A percentile compares a stretch with the other conserved stretches of the same genome.
Evolutionary conservation across 2,329 filamentous ascomycete genomes (phyloP).

Genomic region (Phialophora chinensis): DNA sequence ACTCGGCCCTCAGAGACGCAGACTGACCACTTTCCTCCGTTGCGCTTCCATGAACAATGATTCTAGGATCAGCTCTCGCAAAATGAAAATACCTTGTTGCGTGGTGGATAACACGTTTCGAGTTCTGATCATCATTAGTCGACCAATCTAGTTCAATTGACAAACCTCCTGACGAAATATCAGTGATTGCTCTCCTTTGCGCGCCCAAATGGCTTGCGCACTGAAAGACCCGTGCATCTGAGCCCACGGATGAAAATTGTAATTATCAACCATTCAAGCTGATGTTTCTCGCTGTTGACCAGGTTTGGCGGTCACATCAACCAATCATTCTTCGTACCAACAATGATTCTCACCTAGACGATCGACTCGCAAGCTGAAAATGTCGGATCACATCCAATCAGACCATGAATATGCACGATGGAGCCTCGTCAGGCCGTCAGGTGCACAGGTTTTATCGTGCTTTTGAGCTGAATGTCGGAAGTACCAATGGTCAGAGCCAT

Average conservation of each 20-base stretch:
- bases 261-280: neutral
- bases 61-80: neutral
- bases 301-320: neutral
- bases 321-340: slow-evolving; percentile 20
- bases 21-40: neutral
- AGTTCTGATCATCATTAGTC: neutral
- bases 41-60: neutral
- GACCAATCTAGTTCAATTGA: neutral
- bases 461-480: slow-evolving; percentile 13
- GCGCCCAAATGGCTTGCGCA: neutral
- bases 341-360: neutral
- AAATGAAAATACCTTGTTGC: neutral
- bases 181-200: neutral
- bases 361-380: slow-evolving; percentile 22
- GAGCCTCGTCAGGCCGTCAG: slow-evolving; percentile 24
- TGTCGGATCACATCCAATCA: slow-evolving; percentile 26
- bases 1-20: neutral
- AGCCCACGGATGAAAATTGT: neutral
- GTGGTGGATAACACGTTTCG: neutral
- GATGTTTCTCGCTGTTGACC: slow-evolving; percentile 1
- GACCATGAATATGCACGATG: slow-evolving; percentile 24
- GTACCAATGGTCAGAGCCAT: neutral
- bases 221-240: slow-evolving; percentile 1
- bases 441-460: neutral
- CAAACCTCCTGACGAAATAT: neutral